These are phyloP conservation scores for Lathyrus oleraceus DNA, from an alignment of 306 rosid species.

Conservation along the genomic window DNA sequence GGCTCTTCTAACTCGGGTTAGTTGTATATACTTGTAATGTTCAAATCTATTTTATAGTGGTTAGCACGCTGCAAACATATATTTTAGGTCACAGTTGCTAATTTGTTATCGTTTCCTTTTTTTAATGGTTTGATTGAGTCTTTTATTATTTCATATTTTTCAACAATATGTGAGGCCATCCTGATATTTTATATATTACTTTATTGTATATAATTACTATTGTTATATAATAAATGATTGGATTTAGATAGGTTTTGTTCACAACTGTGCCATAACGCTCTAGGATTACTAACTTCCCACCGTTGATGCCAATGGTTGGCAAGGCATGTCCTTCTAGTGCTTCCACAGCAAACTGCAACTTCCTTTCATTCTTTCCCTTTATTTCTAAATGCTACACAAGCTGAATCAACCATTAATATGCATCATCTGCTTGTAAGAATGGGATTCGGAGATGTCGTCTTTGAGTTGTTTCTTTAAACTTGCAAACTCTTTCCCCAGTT, in stretches of 20 bases:
- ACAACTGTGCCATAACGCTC: background rate
- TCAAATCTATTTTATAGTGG: conserved; percentile 19
- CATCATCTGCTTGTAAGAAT: too few species aligned
- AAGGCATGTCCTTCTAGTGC: too few species aligned
- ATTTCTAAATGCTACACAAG: too few species aligned
- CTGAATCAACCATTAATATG: too few species aligned
- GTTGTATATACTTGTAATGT: conserved; percentile 41
- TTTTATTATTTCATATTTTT: conserved; percentile 22
- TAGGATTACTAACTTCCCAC: too few species aligned
- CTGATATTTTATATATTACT: background rate
- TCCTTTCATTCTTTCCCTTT: too few species aligned
- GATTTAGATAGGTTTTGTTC: conserved; percentile 20
- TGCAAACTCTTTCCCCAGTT: too few species aligned
- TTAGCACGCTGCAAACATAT: background rate
- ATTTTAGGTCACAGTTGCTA: background rate
- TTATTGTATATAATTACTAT: background rate
- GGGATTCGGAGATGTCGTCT: too few species aligned
- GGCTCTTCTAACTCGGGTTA: conserved; percentile 89
- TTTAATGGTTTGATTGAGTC: conserved; percentile 26
- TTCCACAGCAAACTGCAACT: too few species aligned
- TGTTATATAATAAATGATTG: conserved; percentile 1
- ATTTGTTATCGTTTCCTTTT: conserved; percentile 11
- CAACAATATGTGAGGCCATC: conserved; percentile 7
- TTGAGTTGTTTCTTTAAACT: too few species aligned
- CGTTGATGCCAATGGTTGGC: too few species aligned